Evolutionary conservation across 2,329 filamentous ascomycete genomes (phyloP).

Genomic region (Mariannaea elegans): DNA sequence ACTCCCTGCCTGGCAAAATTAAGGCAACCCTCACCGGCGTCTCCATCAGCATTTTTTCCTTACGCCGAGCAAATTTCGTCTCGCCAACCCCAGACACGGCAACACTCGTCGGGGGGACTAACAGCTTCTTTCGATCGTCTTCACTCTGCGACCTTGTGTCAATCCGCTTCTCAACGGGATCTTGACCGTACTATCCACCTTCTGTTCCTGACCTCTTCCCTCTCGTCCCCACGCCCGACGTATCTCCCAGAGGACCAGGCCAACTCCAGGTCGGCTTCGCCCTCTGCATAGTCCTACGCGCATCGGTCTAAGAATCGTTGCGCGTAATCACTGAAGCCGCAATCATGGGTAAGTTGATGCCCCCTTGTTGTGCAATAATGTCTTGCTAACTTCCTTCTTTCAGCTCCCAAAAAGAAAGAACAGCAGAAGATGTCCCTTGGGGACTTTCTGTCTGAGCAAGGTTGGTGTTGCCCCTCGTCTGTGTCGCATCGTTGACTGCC

Average conservation of each 20-base stretch:
- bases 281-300: slow-evolving; percentile 46
- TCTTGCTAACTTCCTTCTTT: slow-evolving; percentile 25
- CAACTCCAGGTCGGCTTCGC: slow-evolving; percentile 41
- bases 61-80: slow-evolving; percentile 55
- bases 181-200: slow-evolving; percentile 1
- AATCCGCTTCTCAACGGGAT: slow-evolving; percentile 16
- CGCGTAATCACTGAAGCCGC: slow-evolving; percentile 60
- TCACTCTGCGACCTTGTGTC: slow-evolving; percentile 24
- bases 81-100: slow-evolving; percentile 54
- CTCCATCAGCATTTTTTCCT: slow-evolving; percentile 49
- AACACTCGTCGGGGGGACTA: slow-evolving; percentile 49
- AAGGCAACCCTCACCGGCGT: slow-evolving; percentile 52
- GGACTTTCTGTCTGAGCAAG: slow-evolving; percentile 91
- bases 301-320: slow-evolving; percentile 54
- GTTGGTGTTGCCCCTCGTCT: slow-evolving; percentile 65
- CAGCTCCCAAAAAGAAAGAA: slow-evolving; percentile 93
- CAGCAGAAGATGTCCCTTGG: slow-evolving; percentile 97
- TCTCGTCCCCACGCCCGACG: slow-evolving; percentile 15
- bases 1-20: slow-evolving; percentile 55
- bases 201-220: slow-evolving; percentile 17
- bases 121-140: slow-evolving; percentile 37
- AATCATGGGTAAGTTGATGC: slow-evolving; percentile 66
- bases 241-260: slow-evolving; percentile 34
- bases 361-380: slow-evolving; percentile 7
- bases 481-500: slow-evolving; percentile 38